Percentiles rank a stretch among this genome's conserved stretches.
Evolutionary conservation across 2,329 filamentous ascomycete species (phyloP).

Genomic region (Westerdykella aurantiaca): DNA sequence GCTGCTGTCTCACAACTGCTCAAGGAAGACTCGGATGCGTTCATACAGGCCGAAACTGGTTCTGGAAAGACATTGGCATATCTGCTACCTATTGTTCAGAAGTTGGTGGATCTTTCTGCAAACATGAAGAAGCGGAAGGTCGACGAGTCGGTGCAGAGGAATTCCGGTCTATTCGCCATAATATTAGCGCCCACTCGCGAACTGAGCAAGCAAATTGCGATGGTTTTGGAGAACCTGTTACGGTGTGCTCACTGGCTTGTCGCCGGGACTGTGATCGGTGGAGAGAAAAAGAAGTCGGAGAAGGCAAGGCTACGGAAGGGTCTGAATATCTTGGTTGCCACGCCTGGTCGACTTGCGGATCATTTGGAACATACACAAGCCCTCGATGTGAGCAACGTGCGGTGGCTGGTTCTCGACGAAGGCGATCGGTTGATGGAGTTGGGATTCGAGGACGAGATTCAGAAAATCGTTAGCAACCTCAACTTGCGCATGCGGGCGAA

Average conservation of each 20-base stretch:
- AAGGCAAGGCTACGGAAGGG: slow-evolving; percentile 93
- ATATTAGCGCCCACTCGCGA: slow-evolving; percentile 92
- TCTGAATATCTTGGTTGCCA: slow-evolving; percentile 91
- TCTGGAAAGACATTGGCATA: slow-evolving; percentile 98
- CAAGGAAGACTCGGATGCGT: slow-evolving; percentile 78
- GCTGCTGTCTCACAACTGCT: slow-evolving; percentile 77
- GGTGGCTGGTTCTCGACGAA: slow-evolving; percentile 93
- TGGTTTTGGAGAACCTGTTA: slow-evolving; percentile 77
- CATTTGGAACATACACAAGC: slow-evolving; percentile 90
- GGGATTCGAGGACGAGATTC: slow-evolving; percentile 91
- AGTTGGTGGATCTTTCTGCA: slow-evolving; percentile 69
- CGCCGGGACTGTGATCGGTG: slow-evolving; percentile 73
- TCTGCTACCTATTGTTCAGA: slow-evolving; percentile 82
- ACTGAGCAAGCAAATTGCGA: slow-evolving; percentile 86
- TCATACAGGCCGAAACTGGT: slow-evolving; percentile 93
- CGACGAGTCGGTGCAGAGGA: slow-evolving; percentile 58
- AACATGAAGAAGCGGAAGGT: slow-evolving; percentile 40
- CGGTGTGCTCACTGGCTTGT: slow-evolving; percentile 93
- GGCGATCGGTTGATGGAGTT: slow-evolving; percentile 98
- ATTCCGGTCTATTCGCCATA: slow-evolving; percentile 88
- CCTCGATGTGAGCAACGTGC: slow-evolving; percentile 77
- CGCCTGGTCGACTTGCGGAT: slow-evolving; percentile 83
- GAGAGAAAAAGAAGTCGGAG: slow-evolving; percentile 71
- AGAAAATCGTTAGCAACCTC: slow-evolving; percentile 75
- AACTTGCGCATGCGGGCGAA: slow-evolving; percentile 58